Percentiles rank a stretch among this genome's conserved stretches.
Evolutionary conservation across 495 filamentous ascomycete genomes (phyloP).

Genomic region (Oleoguttula mirabilis): DNA sequence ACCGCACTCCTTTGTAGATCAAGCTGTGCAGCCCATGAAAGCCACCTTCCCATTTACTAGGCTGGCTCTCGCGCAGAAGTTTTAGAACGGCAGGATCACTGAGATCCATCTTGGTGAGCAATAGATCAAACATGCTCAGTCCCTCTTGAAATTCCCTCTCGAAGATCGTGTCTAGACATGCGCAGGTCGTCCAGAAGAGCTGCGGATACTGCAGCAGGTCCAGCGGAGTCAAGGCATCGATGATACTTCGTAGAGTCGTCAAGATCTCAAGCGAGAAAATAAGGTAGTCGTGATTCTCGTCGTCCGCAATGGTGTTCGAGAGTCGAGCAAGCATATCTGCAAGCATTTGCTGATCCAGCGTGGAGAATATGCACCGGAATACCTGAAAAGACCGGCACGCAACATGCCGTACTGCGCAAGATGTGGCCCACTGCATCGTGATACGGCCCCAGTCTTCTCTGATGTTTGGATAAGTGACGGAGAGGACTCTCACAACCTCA

Average conservation of each 20-base stretch:
- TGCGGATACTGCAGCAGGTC: slow-evolving; percentile 82
- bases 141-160: slow-evolving; percentile 90
- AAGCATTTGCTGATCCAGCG: slow-evolving; percentile 82
- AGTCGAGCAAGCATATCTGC: slow-evolving; percentile 89
- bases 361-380: slow-evolving; percentile 83
- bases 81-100: slow-evolving; percentile 53
- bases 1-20: slow-evolving; percentile 82
- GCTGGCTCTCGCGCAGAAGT: slow-evolving; percentile 62
- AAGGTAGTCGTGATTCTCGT: slow-evolving; percentile 71
- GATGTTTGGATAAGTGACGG: slow-evolving; percentile 71
- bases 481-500: slow-evolving; percentile 74
- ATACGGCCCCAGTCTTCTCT: slow-evolving; percentile 82
- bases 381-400: slow-evolving; percentile 96
- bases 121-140: slow-evolving; percentile 78
- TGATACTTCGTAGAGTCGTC: slow-evolving; percentile 81
- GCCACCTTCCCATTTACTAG: slow-evolving; percentile 74
- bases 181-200: slow-evolving; percentile 93
- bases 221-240: slow-evolving; percentile 63
- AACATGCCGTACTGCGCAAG: slow-evolving; percentile 88
- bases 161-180: slow-evolving; percentile 89
- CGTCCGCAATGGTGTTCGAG: slow-evolving; percentile 91
- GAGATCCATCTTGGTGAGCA: slow-evolving; percentile 74
- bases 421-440: slow-evolving; percentile 88
- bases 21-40: slow-evolving; percentile 81
- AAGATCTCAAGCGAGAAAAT: slow-evolving; percentile 97